Evolutionary conservation across 192 early-diverging fungal species (phyloP).

Genomic region (Dispira parvispora): DNA sequence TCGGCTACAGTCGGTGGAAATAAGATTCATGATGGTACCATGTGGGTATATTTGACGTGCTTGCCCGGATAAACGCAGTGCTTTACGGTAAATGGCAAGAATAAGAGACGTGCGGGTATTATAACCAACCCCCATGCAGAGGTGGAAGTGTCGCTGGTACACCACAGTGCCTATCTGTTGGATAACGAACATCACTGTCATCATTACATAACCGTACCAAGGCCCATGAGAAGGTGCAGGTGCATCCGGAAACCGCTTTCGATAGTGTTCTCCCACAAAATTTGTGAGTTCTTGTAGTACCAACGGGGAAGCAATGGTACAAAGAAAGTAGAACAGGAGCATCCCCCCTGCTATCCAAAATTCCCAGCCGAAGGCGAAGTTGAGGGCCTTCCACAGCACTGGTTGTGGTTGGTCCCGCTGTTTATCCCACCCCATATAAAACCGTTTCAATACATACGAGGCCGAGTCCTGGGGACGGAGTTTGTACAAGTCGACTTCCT

Average conservation of each 20-base stretch:
- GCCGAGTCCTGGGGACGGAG: conserved; percentile 8
- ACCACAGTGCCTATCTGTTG: not conserved
- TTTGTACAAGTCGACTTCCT: conserved; percentile 44
- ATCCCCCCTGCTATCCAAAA: conserved; percentile 22
- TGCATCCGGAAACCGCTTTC: not conserved
- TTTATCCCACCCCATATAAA: not conserved
- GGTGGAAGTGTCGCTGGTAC: conserved; percentile 1
- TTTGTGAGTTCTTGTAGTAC: not conserved
- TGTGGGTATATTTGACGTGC: conserved; percentile 13
- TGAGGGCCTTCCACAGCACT: conserved; percentile 23
- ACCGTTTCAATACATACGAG: not conserved
- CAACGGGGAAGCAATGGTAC: not conserved
- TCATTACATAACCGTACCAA: conserved; percentile 7
- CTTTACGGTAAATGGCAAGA: conserved; percentile 38
- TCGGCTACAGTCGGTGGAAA: conserved; percentile 27
- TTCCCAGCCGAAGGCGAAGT: conserved; percentile 18
- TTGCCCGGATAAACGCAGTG: conserved; percentile 30
- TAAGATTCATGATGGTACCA: conserved; percentile 25
- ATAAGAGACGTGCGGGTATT: conserved; percentile 26
- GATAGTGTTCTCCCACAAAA: not conserved
- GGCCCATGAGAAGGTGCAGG: not conserved
- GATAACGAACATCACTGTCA: not conserved
- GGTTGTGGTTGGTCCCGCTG: conserved; percentile 10
- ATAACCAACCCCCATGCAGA: conserved; percentile 1
- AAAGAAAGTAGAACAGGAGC: not conserved